A percentile compares a stretch with the other conserved stretches of the same genome.
Evolutionary conservation across 441 rosid genomes (phyloP).

Genomic region (Brassica hybrid): DNA sequence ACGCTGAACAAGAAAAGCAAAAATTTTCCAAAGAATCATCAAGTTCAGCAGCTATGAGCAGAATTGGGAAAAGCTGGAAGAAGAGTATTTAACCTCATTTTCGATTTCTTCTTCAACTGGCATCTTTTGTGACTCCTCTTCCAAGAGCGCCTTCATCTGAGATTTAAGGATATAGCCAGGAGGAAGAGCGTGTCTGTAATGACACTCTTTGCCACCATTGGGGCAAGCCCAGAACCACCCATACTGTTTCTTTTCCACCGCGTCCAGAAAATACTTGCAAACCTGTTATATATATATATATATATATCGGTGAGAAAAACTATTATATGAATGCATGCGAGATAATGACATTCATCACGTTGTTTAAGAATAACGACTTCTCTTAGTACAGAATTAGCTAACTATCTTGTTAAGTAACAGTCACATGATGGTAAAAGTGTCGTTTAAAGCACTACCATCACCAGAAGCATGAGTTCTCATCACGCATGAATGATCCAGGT

Average conservation of each 20-base stretch:
- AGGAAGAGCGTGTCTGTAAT: slow-evolving; percentile 96
- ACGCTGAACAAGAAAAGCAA: slow-evolving; percentile 48
- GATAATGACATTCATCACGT: not conserved
- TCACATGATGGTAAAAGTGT: not conserved
- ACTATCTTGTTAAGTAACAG: not conserved
- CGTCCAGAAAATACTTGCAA: slow-evolving; percentile 94
- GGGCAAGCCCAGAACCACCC: slow-evolving; percentile 99
- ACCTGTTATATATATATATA: slow-evolving; percentile 51
- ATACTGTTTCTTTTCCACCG: slow-evolving; percentile 59
- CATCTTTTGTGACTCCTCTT: slow-evolving; percentile 77
- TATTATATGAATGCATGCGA: not conserved
- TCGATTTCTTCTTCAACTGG: slow-evolving; percentile 93
- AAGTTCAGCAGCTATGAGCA: too few species aligned
- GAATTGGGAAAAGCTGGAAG: not conserved
- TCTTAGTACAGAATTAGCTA: not conserved
- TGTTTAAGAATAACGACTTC: not conserved
- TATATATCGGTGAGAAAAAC: not conserved
- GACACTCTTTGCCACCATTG: slow-evolving; percentile 84
- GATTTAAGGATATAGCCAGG: slow-evolving; percentile 92
- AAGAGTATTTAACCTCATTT: slow-evolving; percentile 59
- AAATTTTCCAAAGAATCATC: too few species aligned
- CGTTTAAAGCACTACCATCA: slow-evolving; percentile 26
- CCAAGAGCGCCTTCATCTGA: slow-evolving; percentile 96
- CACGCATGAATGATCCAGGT: slow-evolving; percentile 16
- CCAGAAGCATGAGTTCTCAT: slow-evolving; percentile 25